phyloP scores from a whole-genome alignment of 1,139 yeast genomes.

The Candida sanyaensis region DNA sequence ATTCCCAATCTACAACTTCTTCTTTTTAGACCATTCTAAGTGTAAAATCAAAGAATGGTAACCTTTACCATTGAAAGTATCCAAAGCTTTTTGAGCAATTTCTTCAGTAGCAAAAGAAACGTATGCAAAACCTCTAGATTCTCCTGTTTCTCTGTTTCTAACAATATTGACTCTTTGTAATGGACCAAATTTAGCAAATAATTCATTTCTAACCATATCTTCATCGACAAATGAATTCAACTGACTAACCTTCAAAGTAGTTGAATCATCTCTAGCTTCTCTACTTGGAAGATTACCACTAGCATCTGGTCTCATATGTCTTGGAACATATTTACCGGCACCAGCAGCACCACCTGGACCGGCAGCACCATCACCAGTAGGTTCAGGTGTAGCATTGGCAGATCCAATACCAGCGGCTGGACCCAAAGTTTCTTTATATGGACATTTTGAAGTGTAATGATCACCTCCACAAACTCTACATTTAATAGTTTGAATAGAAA shows the following conservation, averaged over 20 bases:
- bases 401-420: slow-evolving; percentile 35
- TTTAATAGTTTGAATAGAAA: slow-evolving; percentile 50
- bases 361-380: slow-evolving; percentile 13
- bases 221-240: slow-evolving; percentile 86
- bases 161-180: slow-evolving; percentile 82
- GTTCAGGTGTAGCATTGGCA: slow-evolving; percentile 33
- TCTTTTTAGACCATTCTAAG: slow-evolving; percentile 62
- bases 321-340: slow-evolving; percentile 68
- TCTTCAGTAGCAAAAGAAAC: slow-evolving; percentile 74
- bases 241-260: slow-evolving; percentile 90
- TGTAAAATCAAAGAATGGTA: slow-evolving; percentile 87
- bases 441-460: slow-evolving; percentile 95
- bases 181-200: slow-evolving; percentile 72
- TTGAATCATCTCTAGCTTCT: slow-evolving; percentile 75
- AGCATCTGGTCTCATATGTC: slow-evolving; percentile 66
- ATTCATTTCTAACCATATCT: slow-evolving; percentile 71
- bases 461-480: slow-evolving; percentile 96
- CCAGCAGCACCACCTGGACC: slow-evolving; percentile 30
- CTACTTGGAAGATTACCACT: slow-evolving; percentile 53
- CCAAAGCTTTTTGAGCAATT: slow-evolving; percentile 78
- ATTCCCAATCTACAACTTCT: slow-evolving; percentile 18
- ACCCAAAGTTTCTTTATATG: slow-evolving; percentile 88
- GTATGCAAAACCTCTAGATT: slow-evolving; percentile 96
- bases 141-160: slow-evolving; percentile 91
- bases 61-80: slow-evolving; percentile 85